Evolutionary conservation across 1,139 yeast species (phyloP).

Genomic region (Magnusiomyces fungicola): DNA sequence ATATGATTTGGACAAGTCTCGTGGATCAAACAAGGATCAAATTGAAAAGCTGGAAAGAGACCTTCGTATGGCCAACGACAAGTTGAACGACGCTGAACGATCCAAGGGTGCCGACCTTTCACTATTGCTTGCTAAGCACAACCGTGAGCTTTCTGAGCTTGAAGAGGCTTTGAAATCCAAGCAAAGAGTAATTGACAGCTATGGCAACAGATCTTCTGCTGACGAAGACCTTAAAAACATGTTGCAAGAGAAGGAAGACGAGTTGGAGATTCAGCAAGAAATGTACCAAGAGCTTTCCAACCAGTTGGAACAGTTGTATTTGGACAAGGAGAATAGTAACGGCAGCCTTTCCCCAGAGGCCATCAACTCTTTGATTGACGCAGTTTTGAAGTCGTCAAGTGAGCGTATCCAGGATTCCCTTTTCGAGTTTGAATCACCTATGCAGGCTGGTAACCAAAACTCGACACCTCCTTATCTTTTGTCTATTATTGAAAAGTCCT

Average conservation of each 20-base stretch:
- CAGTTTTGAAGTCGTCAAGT: conserved; percentile 62
- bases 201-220: conserved; percentile 24
- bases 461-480: conserved; percentile 67
- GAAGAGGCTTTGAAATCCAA: conserved; percentile 34
- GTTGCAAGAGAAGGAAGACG: conserved; percentile 66
- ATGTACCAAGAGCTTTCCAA: conserved; percentile 53
- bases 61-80: conserved; percentile 53
- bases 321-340: conserved; percentile 45
- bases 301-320: conserved; percentile 49
- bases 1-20: conserved; percentile 67
- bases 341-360: conserved; percentile 48
- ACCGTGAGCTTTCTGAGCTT: conserved; percentile 36
- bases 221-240: conserved; percentile 39
- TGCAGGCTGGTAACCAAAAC: conserved; percentile 78
- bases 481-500: conserved; percentile 64
- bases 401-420: conserved; percentile 67
- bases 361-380: conserved; percentile 58
- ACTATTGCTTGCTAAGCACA: conserved; percentile 55
- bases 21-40: conserved; percentile 59
- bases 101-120: conserved; percentile 61
- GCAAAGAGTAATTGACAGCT: conserved; percentile 30
- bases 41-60: conserved; percentile 62
- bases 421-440: conserved; percentile 66
- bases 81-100: conserved; percentile 57
- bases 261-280: conserved; percentile 71